Percentiles rank a stretch among this genome's conserved stretches.
Conservation (phyloP, 352 stramenopile genomes). For the Blastocystis sp. region DNA sequence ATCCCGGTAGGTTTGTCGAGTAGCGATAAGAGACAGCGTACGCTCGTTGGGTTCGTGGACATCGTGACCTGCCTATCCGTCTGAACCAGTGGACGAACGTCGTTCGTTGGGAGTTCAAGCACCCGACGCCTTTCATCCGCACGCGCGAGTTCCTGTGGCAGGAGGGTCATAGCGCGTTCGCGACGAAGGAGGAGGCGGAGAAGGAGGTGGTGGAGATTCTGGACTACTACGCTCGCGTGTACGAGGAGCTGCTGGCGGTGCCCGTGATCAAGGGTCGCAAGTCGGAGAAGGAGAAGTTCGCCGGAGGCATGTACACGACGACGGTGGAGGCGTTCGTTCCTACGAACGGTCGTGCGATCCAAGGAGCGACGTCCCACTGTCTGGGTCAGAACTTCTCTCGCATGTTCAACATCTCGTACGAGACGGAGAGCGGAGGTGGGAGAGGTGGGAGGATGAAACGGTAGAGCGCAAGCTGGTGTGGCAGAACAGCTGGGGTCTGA, state of each 20-base stretch:
- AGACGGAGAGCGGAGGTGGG: slow-evolving; percentile 71
- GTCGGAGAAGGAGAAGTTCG: slow-evolving; percentile 97
- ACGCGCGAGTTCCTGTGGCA: slow-evolving; percentile 97
- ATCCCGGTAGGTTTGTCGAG: slow-evolving; percentile 77
- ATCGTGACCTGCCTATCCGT: slow-evolving; percentile 93
- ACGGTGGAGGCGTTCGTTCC: slow-evolving; percentile 98
- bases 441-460: slow-evolving; percentile 67
- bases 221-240: slow-evolving; percentile 88
- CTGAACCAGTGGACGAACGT: slow-evolving; percentile 99
- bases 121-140: slow-evolving; percentile 93
- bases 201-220: slow-evolving; percentile 83
- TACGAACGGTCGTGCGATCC: slow-evolving; percentile 83
- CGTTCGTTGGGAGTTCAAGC: slow-evolving; percentile 96
- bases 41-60: slow-evolving; percentile 74
- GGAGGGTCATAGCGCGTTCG: slow-evolving; percentile 95
- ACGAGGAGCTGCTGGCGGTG: slow-evolving; percentile 95
- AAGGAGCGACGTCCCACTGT: slow-evolving; percentile 94
- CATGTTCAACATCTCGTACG: slow-evolving; percentile 97
- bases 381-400: slow-evolving; percentile 98
- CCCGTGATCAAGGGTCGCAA: slow-evolving; percentile 96
- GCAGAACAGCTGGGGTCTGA: slow-evolving; percentile 97
- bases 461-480: slow-evolving; percentile 70
- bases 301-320: slow-evolving; percentile 89
- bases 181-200: slow-evolving; percentile 87
- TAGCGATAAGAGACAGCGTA: slow-evolving; percentile 60